phyloP scores from a whole-genome alignment of 1,284 basidiomycete species.

The Sporisorium scitamineum region DNA sequence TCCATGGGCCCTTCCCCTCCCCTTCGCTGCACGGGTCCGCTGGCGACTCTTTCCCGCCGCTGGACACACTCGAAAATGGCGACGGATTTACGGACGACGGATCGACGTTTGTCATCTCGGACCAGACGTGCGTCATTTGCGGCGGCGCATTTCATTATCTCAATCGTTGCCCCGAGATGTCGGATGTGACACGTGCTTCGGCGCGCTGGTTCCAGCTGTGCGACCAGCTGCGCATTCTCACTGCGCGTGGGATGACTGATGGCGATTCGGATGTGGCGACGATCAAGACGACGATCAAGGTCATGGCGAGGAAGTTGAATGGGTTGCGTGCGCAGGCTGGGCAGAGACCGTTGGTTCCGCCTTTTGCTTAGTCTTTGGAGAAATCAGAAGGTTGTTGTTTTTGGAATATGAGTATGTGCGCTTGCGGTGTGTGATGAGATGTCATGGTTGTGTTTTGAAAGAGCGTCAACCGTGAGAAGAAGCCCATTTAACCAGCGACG shows the following conservation, averaged over 20 bases:
- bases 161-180: conserved; percentile 42
- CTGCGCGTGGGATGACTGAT: conserved; percentile 18
- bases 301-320: conserved; percentile 42
- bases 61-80: conserved; percentile 1
- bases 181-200: conserved; percentile 25
- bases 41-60: conserved; percentile 2
- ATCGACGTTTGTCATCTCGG: conserved; percentile 9
- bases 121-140: conserved; percentile 46
- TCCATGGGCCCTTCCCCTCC: conserved; percentile 24
- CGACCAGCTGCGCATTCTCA: conserved; percentile 29
- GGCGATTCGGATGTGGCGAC: conserved; percentile 37
- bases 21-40: conserved; percentile 6
- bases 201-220: conserved; percentile 42
- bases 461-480: conserved; percentile 26
- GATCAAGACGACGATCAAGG: conserved; percentile 40
- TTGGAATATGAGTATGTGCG: no score
- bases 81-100: conserved; percentile 1
- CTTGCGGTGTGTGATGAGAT: not conserved
- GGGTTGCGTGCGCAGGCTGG: conserved; percentile 12
- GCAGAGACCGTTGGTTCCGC: conserved; percentile 17
- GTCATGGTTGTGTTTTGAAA: no score
- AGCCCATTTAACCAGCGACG: conserved; percentile 44
- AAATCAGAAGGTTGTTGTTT: no score
- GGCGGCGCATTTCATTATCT: conserved; percentile 42
- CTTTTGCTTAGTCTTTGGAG: no score